phyloP scores from a whole-genome alignment of 768 basidiomycete genomes.

The Austroboletus festivus region DNA sequence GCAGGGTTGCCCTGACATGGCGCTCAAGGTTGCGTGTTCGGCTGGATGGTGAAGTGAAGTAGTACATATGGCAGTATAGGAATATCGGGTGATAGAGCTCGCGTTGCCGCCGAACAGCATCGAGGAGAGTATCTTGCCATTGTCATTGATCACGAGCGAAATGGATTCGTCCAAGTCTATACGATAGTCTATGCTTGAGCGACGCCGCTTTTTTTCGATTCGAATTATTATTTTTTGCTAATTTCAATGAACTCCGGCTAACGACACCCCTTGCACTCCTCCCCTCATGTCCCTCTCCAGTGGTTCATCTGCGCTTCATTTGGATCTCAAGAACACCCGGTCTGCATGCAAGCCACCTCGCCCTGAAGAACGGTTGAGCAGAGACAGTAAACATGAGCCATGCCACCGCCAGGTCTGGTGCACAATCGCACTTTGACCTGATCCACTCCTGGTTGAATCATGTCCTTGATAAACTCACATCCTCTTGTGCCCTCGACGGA shows the following conservation, averaged over 20 bases:
- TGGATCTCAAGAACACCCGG: conserved; percentile 5
- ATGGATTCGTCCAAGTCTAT: conserved; percentile 6
- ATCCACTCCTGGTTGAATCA: conserved; percentile 1
- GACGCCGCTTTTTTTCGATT: conserved; percentile 21
- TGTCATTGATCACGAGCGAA: too few species aligned
- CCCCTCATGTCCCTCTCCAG: conserved; percentile 20
- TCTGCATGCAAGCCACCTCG: neutral
- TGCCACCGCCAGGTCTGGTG: neutral
- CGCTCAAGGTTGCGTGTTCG: neutral
- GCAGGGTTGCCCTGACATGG: too few species aligned
- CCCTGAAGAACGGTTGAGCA: conserved; percentile 4
- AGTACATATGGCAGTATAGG: too few species aligned
- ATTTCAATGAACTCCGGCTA: conserved; percentile 31
- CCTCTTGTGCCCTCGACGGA: conserved; percentile 1
- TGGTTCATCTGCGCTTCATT: conserved; percentile 7
- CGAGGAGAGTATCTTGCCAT: neutral
- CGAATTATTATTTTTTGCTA: conserved; percentile 31
- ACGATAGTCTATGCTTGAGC: conserved; percentile 7
- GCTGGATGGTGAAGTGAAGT: neutral
- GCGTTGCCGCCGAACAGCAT: neutral
- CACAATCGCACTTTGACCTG: conserved; percentile 9
- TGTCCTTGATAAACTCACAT: neutral
- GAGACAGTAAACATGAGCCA: neutral
- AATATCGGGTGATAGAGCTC: too few species aligned
- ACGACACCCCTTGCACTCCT: conserved; percentile 27